phyloP scores from a whole-genome alignment of 2,329 filamentous ascomycete species.

The Aspergillus nomiae region DNA sequence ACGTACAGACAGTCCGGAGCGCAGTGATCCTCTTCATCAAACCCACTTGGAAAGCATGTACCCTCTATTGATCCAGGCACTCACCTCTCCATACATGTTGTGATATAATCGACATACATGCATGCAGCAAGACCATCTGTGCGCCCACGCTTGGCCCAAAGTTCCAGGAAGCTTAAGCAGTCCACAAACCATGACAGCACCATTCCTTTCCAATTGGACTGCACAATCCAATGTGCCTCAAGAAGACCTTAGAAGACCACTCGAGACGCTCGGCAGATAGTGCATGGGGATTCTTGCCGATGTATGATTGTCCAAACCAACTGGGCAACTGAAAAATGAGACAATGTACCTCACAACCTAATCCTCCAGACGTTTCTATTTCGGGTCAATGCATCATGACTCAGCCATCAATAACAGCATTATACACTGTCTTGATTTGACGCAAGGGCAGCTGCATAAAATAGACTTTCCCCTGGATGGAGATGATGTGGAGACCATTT shows the following conservation, averaged over 20 bases:
- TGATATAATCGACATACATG: neutral
- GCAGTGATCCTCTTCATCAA: neutral
- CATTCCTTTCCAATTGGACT: neutral
- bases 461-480: neutral
- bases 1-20: neutral
- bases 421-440: neutral
- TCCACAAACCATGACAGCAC: neutral
- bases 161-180: neutral
- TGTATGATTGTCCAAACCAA: too few relatives aligned
- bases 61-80: neutral
- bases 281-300: neutral
- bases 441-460: neutral
- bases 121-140: neutral
- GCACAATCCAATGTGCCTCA: neutral
- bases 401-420: neutral
- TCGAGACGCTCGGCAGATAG: neutral
- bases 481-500: neutral
- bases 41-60: neutral
- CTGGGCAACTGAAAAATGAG: neutral
- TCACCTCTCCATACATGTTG: neutral
- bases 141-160: neutral
- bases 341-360: neutral
- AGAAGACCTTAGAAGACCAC: too few relatives aligned
- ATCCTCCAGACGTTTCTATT: neutral
- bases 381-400: neutral